Evolutionary conservation across 495 filamentous ascomycete species (phyloP).

Genomic region (Letharia lupina): DNA sequence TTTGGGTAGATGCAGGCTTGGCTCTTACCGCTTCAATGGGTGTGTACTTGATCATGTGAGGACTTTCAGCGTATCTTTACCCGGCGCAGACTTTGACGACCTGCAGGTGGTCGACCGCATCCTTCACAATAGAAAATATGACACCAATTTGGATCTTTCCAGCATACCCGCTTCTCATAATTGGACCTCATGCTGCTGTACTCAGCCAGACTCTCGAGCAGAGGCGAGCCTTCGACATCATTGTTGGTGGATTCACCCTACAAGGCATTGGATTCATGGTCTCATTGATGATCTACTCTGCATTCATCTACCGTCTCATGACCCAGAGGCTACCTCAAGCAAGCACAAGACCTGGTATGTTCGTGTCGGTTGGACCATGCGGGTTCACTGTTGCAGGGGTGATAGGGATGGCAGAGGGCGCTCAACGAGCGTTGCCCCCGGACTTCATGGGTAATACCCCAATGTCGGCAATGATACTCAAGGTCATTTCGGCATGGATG

Average conservation of each 20-base stretch:
- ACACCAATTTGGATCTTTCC: constrained; percentile 91
- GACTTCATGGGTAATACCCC: constrained; percentile 54
- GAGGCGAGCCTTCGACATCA: constrained; percentile 49
- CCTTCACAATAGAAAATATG: constrained; percentile 80
- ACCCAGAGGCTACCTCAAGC: constrained; percentile 80
- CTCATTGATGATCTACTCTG: constrained; percentile 75
- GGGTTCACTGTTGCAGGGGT: constrained; percentile 66
- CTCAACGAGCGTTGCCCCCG: constrained; percentile 38
- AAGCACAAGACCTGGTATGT: constrained; percentile 70
- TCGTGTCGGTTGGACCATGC: constrained; percentile 61
- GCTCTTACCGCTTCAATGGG: constrained; percentile 55
- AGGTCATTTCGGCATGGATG: constrained; percentile 48
- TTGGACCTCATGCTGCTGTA: constrained; percentile 64
- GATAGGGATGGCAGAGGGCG: constrained; percentile 46
- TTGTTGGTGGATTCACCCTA: constrained; percentile 60
- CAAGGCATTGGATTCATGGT: constrained; percentile 84
- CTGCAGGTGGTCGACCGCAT: constrained; percentile 56
- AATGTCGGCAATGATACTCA: constrained; percentile 46
- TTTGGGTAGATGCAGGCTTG: constrained; percentile 63
- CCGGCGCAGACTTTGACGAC: constrained; percentile 20
- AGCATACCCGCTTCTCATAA: constrained; percentile 74
- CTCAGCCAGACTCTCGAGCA: constrained; percentile 43
- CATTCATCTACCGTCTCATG: constrained; percentile 84
- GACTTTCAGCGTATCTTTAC: neutral
- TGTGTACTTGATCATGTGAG: constrained; percentile 63